Percentiles rank a stretch among this genome's conserved stretches.
Evolutionary conservation across 192 early-diverging fungal species (phyloP).

Genomic region (Chytriomyces confervae): DNA sequence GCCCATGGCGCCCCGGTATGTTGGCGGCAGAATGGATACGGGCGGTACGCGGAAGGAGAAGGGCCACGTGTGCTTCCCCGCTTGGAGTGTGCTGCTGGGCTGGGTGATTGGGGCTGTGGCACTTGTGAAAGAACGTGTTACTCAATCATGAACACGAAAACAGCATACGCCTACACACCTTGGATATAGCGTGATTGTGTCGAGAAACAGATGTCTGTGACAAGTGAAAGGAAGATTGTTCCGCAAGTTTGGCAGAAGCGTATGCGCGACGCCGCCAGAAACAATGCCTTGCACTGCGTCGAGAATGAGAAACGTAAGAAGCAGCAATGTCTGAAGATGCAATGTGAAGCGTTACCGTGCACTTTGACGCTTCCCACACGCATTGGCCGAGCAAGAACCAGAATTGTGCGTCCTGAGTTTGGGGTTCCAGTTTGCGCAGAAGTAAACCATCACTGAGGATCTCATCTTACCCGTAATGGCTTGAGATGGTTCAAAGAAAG

Average conservation of each 20-base stretch:
- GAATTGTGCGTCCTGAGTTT: constrained; percentile 16
- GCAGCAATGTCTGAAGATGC: too few relatives aligned
- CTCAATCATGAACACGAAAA: not conserved
- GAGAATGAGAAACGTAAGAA: too few relatives aligned
- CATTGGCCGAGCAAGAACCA: not conserved
- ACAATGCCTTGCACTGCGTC: constrained; percentile 27
- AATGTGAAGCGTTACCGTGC: not conserved
- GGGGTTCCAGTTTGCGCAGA: not conserved
- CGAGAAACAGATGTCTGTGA: constrained; percentile 29
- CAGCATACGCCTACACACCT: too few relatives aligned
- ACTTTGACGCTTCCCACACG: constrained; percentile 16
- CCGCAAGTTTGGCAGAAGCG: constrained; percentile 10
- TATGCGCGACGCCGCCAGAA: constrained; percentile 16
- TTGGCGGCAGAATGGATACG: constrained; percentile 30
- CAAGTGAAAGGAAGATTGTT: not conserved
- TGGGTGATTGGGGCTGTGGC: not conserved
- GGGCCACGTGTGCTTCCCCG: constrained; percentile 35
- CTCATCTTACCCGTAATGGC: constrained; percentile 7
- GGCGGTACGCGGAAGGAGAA: constrained; percentile 42
- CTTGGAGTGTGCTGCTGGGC: not conserved
- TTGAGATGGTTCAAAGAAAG: constrained; percentile 39
- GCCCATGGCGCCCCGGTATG: constrained; percentile 34
- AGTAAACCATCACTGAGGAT: not conserved
- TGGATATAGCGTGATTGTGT: constrained; percentile 34
- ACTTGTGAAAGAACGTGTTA: not conserved